A percentile compares a stretch with the other conserved stretches of the same genome.
Evolutionary conservation across 164 flowering plant species (phyloP).

Genomic region (Litsea cubeba): DNA sequence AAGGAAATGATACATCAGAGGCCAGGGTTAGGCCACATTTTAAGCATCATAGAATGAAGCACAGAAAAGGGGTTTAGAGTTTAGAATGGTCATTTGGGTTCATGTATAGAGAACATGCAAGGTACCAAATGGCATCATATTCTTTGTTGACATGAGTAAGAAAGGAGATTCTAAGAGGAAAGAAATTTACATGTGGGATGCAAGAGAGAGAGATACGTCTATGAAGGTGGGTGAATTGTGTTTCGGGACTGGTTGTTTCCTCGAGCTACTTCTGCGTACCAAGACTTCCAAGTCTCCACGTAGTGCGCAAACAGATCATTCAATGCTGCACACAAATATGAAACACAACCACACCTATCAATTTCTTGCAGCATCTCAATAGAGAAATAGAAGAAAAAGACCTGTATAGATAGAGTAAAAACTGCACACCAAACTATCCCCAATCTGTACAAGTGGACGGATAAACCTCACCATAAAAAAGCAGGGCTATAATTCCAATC

Average conservation of each 20-base stretch:
- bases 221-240: not conserved
- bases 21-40: no score
- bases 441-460: no score
- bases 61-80: not conserved
- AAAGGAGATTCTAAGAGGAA: not conserved
- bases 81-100: not conserved
- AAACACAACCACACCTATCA: constrained; percentile 4
- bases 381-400: not conserved
- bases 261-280: constrained; percentile 68
- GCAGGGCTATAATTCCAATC: no score
- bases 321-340: constrained; percentile 54
- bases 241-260: constrained; percentile 28
- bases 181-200: not conserved
- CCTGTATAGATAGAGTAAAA: not conserved
- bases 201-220: not conserved
- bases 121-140: not conserved
- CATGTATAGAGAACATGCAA: not conserved
- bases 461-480: no score
- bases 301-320: constrained; percentile 79
- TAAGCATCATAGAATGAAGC: not conserved
- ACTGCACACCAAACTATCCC: no score
- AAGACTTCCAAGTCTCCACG: constrained; percentile 82
- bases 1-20: no score
- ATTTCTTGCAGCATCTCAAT: not conserved
- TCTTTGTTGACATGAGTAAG: not conserved